Base-by-base conservation (phyloP, 1,284 basidiomycete species). In the Trichosporon inkin region DNA sequence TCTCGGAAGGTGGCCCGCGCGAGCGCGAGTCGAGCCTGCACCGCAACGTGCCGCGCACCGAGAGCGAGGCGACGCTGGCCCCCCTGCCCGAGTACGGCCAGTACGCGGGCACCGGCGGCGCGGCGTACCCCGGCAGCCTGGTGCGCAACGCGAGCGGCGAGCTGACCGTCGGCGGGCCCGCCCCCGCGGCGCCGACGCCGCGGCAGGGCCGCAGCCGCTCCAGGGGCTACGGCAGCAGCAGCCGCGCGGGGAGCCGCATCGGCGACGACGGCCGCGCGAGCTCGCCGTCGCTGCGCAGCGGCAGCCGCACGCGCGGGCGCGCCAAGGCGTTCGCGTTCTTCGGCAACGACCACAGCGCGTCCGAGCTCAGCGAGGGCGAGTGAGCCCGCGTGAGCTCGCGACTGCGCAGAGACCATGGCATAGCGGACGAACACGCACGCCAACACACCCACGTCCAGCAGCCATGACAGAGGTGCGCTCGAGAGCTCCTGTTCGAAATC, bases 261-360 rank as follows among this genome's bases (percentile, higher is more conserved):
- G 56, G 32, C 40, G 54, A 47, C 22, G 41, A 47, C 22, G 41
- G 13, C 6, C 10, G 24, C 11, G 40, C 22, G 6, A 19, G 10
- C 10, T 11, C 10, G 10, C 40, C 40, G 10, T 10, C 11, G 7
- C 22, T 47, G 11, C 20, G 41, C 11, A 47, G 41, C 14, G 41
- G 22, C 24, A 47, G 41, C 22, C 22, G 37, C 52, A 58, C 44
- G 60, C 57, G 52, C 22, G 59, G 58, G 60, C 63, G 34, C 65
- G 70, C 71, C 54, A 76, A 77, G 62, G 76, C 75, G 34, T 77
- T 78, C 61, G 75, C 78, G 11, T 75, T 71, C 76, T 71, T 77
- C 57, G 74, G 78, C 28, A 72, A 78, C 13, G 58, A 59, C 53
- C 16, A 24, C 47, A 60, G 58, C 10, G 41, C 22, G 20, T 28